These are phyloP conservation scores for Omphalotus guepiniiformis DNA, from an alignment of 768 basidiomycete genomes.

Conservation along the genomic window DNA sequence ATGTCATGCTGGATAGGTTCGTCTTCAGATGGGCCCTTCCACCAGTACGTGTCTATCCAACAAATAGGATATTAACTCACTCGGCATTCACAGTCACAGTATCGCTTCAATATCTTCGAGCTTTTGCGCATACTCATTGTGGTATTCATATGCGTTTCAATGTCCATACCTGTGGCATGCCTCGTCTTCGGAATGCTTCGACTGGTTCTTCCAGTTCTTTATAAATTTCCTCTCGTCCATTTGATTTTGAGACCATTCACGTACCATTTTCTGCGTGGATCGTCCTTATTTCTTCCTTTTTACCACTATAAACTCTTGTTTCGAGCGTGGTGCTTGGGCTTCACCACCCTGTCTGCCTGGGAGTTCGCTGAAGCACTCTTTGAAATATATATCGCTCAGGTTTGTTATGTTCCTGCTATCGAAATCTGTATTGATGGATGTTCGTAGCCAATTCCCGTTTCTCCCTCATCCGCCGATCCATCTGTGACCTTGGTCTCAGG, in stretches of 20 bases:
- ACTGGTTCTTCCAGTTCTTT: constrained; percentile 48
- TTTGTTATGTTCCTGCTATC: constrained; percentile 20
- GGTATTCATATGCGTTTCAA: constrained; percentile 34
- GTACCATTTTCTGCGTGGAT: constrained; percentile 56
- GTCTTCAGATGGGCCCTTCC: constrained; percentile 38
- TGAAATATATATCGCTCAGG: constrained; percentile 55
- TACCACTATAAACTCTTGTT: constrained; percentile 39
- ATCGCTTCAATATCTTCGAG: constrained; percentile 18
- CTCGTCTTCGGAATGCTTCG: constrained; percentile 46
- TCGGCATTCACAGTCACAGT: neutral
- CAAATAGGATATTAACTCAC: constrained; percentile 10
- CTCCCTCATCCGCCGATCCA: constrained; percentile 44
- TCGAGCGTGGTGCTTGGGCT: constrained; percentile 46
- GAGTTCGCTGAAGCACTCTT: constrained; percentile 61
- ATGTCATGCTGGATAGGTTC: constrained; percentile 60
- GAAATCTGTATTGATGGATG: neutral
- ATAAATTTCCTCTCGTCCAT: constrained; percentile 50
- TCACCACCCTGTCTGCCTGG: constrained; percentile 55
- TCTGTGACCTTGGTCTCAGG: constrained; percentile 61
- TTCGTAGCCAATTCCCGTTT: constrained; percentile 44
- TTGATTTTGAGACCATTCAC: constrained; percentile 54
- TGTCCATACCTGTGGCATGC: constrained; percentile 34
- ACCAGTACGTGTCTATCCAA: constrained; percentile 8
- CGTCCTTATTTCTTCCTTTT: constrained; percentile 46
- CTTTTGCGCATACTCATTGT: constrained; percentile 28